Evolutionary conservation across 2,329 filamentous ascomycete species (phyloP), one percentile per base, ranked within the genome.

Genomic region (Colletotrichum spinosum): DNA sequence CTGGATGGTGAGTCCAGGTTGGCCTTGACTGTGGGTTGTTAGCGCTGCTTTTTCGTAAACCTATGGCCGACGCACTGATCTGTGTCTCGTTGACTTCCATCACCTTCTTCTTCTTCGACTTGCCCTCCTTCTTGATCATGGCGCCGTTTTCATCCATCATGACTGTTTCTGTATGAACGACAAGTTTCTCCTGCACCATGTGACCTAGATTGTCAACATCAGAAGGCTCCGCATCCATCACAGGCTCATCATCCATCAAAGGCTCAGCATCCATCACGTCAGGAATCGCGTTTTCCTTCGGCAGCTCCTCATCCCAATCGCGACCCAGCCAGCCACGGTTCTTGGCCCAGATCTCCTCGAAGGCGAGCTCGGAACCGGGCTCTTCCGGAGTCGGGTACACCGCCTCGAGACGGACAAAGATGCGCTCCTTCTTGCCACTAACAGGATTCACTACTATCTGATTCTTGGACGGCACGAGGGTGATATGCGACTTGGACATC

Each of bases 21-120:
- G 62, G 94, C 91, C 83, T 97, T 96, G 77, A 98, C 93, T 96
- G 70, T 4, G 67, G 44, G 8, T 12, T 62, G 70, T 84, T 72
- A 80, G 76, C 46, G 49, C 35, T 8, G 3, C 52, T 2, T 8
- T 6, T 7, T 9, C 15, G 38, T 13, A 41, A n/a, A 4, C 25
- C 25, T 11, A 12, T 8, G 25, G 10, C n/a, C 13, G 6, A 83
- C 90, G 81, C 82, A 97, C 93, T 93, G 56, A 95, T 97, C 77
- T 97, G 94, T 2, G 94, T 97, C 78, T 97, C 94, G 72, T 94
- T 94, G 60, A 94, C 83, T 73, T 97, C 94, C 79, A 92, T 91
- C 51, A 91, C 80, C 78, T 97, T 95, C 80, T 94, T 89, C 74
- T 90, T 92, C 76, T 87, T 90, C 39, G 81, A 80, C 73, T 82